These are phyloP conservation scores for Polytrichum commune DNA, from an alignment of 225 moss, liverwort and hornwort species.

Conservation along the genomic window DNA sequence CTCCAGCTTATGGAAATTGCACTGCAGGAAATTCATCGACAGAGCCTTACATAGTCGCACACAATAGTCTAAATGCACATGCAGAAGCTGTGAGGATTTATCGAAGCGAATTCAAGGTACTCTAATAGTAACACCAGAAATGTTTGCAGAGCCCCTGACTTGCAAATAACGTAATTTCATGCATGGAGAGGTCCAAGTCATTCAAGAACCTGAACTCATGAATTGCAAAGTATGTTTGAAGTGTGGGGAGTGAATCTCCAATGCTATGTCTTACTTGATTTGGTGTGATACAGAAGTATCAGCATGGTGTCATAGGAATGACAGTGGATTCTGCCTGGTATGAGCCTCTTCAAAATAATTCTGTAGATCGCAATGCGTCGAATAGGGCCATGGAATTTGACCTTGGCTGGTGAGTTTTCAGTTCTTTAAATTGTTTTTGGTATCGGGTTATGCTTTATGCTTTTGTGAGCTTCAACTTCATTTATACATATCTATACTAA, in stretches of 20 bases:
- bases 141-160: too few species aligned
- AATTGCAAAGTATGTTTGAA: too few species aligned
- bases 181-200: too few species aligned
- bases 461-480: too few species aligned
- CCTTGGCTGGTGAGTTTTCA: not conserved
- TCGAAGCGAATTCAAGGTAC: constrained; percentile 45
- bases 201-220: too few species aligned
- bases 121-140: too few species aligned
- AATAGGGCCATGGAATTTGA: not conserved
- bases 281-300: constrained; percentile 14
- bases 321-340: constrained; percentile 17
- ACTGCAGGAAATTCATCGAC: constrained; percentile 31
- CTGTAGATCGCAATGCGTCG: constrained; percentile 8
- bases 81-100: constrained; percentile 48
- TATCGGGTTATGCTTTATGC: too few species aligned
- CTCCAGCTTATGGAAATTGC: constrained; percentile 23
- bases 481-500: too few species aligned
- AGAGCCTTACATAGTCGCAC: constrained; percentile 51
- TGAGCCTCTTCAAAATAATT: constrained; percentile 24
- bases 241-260: too few species aligned
- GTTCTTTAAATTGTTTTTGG: too few species aligned
- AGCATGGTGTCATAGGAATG: constrained; percentile 33
- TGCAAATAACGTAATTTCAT: too few species aligned
- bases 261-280: too few species aligned
- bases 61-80: constrained; percentile 41